Evolutionary conservation across 768 basidiomycete species (phyloP).

Genomic region (Hydnum rufescens): DNA sequence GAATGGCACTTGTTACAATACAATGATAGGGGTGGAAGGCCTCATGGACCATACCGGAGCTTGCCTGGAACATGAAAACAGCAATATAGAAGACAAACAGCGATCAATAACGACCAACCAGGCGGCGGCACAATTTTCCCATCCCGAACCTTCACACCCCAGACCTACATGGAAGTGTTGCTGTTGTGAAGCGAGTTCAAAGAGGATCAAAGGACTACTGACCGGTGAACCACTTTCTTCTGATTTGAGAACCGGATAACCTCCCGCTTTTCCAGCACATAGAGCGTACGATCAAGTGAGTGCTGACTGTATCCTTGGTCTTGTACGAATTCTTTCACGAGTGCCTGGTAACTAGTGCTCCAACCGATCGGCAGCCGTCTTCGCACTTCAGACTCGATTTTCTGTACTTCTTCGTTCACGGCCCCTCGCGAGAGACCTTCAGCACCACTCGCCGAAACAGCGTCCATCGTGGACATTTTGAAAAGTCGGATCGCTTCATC

Average conservation of each 20-base stretch:
- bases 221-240: conserved; percentile 4
- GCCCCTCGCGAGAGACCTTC: conserved; percentile 85
- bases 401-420: conserved; percentile 79
- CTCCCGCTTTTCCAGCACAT: conserved; percentile 86
- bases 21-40: no score
- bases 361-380: conserved; percentile 80
- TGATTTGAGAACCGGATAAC: conserved; percentile 60
- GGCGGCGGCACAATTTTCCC: no score
- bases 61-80: no score
- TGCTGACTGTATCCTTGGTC: conserved; percentile 82
- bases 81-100: no score
- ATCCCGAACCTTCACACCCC: no score
- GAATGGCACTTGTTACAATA: no score
- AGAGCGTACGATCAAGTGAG: conserved; percentile 79
- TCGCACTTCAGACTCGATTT: conserved; percentile 73
- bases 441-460: conserved; percentile 81
- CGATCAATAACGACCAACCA: no score
- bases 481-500: conserved; percentile 96
- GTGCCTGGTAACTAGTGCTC: conserved; percentile 89
- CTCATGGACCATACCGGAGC: no score
- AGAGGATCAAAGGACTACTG: background rate
- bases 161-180: no score
- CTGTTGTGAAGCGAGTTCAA: no score
- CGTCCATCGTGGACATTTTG: conserved; percentile 99
- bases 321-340: conserved; percentile 82